Conservation (phyloP, 495 filamentous ascomycete genomes). For the Wilcoxina mikolae region DNA sequence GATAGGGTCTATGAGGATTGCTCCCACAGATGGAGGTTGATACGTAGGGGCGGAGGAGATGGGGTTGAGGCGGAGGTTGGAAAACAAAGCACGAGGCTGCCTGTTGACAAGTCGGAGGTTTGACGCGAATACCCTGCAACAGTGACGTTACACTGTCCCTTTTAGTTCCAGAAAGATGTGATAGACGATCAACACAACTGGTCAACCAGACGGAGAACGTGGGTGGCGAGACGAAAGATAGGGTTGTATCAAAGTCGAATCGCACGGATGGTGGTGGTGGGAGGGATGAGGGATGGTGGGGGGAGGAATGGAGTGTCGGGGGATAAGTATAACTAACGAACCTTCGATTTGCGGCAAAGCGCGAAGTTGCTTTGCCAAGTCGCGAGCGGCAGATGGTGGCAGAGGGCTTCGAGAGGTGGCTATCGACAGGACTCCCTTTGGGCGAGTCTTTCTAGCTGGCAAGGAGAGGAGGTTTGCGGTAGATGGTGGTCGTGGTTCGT, state of each 20-base stretch:
- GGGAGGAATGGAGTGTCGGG: not conserved
- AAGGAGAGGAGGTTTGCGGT: no score
- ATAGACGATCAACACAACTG: not conserved
- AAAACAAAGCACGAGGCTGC: slow-evolving; percentile 1
- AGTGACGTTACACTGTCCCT: slow-evolving; percentile 6
- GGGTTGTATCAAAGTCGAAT: not conserved
- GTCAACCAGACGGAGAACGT: not conserved
- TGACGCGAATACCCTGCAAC: not conserved
- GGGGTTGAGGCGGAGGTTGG: not conserved
- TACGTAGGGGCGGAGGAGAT: not conserved
- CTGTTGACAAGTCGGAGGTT: slow-evolving; percentile 8
- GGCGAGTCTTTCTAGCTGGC: no score
- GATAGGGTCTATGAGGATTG: not conserved
- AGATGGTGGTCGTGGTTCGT: no score
- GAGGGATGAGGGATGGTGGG: not conserved
- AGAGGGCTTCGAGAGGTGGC: not conserved
- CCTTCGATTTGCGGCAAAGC: slow-evolving; percentile 1
- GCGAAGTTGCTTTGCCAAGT: not conserved
- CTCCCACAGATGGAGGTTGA: not conserved
- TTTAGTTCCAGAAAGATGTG: slow-evolving; percentile 1
- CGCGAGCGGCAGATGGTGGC: not conserved
- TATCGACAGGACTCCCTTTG: not conserved
- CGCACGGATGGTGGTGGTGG: slow-evolving; percentile 1
- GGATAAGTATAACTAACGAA: not conserved
- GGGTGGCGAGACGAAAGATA: not conserved